phyloP scores from a whole-genome alignment of 2,329 filamentous ascomycete species.

The Furcasterigmium furcatum region DNA sequence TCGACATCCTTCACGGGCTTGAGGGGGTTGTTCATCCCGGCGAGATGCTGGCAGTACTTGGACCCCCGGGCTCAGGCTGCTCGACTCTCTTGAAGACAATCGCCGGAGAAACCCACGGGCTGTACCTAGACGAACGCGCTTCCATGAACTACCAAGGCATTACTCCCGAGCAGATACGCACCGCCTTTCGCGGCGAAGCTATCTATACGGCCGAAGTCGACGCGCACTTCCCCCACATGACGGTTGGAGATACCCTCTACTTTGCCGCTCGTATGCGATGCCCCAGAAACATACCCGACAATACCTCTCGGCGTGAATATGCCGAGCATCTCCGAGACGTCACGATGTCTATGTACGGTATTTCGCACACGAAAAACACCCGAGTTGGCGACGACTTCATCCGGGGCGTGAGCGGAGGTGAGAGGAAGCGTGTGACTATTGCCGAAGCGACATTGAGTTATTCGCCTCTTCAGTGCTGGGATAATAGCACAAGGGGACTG shows the following conservation, averaged over 20 bases:
- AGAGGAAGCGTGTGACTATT: slow-evolving; percentile 39
- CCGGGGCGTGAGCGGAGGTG: slow-evolving; percentile 51
- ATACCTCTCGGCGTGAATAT: slow-evolving; percentile 34
- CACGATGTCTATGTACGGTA: slow-evolving; percentile 51
- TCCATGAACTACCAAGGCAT: slow-evolving; percentile 11
- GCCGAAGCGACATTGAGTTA: slow-evolving; percentile 26
- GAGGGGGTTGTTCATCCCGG: slow-evolving; percentile 51
- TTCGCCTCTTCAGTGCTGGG: slow-evolving; percentile 22
- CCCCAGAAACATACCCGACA: slow-evolving; percentile 42
- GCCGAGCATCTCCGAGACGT: slow-evolving; percentile 48
- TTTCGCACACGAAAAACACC: slow-evolving; percentile 51
- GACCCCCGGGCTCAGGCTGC: slow-evolving; percentile 54
- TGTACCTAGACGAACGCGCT: slow-evolving; percentile 28
- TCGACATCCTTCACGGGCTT: slow-evolving; percentile 48
- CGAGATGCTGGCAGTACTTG: slow-evolving; percentile 56
- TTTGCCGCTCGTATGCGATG: slow-evolving; percentile 57
- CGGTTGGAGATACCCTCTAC: slow-evolving; percentile 57
- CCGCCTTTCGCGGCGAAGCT: slow-evolving; percentile 48
- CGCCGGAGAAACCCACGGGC: slow-evolving; percentile 60
- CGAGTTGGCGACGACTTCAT: slow-evolving; percentile 51
- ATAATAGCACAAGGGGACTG: slow-evolving; percentile 50
- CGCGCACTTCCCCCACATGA: slow-evolving; percentile 56
- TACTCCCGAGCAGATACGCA: slow-evolving; percentile 8
- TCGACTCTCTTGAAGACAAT: slow-evolving; percentile 67
- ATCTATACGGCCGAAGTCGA: no score